These are phyloP conservation scores for Xylaria multiplex DNA, from an alignment of 2,329 filamentous ascomycete species.

Conservation along the genomic window DNA sequence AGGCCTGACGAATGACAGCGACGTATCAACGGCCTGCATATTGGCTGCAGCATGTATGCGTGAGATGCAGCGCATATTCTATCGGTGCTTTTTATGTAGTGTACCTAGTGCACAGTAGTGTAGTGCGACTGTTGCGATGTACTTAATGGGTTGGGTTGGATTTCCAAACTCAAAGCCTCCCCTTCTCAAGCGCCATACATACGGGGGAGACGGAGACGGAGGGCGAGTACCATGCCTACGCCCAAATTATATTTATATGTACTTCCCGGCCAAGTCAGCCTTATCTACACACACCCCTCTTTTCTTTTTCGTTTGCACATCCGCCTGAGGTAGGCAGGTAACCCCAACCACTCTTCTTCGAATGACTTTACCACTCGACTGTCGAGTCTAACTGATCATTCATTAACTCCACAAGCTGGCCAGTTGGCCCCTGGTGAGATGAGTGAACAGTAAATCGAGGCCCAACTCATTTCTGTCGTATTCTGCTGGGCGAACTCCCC, in stretches of 20 bases:
- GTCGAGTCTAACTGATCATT: not conserved
- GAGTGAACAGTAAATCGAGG: not conserved
- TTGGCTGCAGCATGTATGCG: conserved; percentile 49
- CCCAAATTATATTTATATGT: not conserved
- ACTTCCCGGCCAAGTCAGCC: conserved; percentile 17
- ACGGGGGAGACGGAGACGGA: conserved; percentile 23
- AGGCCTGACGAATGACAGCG: conserved; percentile 43
- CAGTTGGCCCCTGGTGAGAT: conserved; percentile 8
- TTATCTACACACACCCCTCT: conserved; percentile 29
- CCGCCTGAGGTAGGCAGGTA: conserved; percentile 35
- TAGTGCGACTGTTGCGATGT: conserved; percentile 4
- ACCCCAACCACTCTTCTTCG: conserved; percentile 20
- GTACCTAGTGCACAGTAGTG: not conserved
- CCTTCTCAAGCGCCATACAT: conserved; percentile 20
- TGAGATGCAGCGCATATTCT: conserved; percentile 48
- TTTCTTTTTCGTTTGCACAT: conserved; percentile 27
- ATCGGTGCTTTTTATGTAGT: conserved; percentile 34
- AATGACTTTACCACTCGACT: conserved; percentile 7
- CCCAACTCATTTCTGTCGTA: conserved; percentile 22
- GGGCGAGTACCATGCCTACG: conserved; percentile 28
- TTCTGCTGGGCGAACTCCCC: conserved; percentile 27
- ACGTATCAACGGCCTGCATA: conserved; percentile 47
- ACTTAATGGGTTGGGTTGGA: conserved; percentile 26
- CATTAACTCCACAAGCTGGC: conserved; percentile 22
- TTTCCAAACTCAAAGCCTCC: conserved; percentile 6